Percentiles rank a stretch among this genome's conserved stretches.
Conservation (phyloP, 2,329 filamentous ascomycete genomes). For the Hypoxylon sp. region DNA sequence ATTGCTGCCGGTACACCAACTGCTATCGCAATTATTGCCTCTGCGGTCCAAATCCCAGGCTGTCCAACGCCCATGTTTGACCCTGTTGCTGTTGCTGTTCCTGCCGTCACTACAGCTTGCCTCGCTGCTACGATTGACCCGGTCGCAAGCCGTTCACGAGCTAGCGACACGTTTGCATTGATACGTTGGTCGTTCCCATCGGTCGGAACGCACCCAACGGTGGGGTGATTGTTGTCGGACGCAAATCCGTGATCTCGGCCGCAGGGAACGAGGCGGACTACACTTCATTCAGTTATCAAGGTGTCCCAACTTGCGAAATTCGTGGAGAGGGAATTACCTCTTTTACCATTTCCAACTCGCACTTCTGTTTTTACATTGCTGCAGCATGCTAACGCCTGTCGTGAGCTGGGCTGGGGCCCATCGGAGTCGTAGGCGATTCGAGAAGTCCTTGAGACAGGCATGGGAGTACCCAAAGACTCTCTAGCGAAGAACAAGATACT, state of each 20-base stretch:
- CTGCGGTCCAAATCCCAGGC: background rate
- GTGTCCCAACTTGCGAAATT: background rate
- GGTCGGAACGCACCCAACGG: background rate
- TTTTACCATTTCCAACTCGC: background rate
- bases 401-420: background rate
- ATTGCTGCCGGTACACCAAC: constrained; percentile 2
- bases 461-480: background rate
- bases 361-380: background rate
- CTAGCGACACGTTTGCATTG: background rate
- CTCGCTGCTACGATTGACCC: background rate
- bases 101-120: background rate
- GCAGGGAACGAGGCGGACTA: background rate
- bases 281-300: background rate
- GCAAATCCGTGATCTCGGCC: background rate
- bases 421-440: background rate
- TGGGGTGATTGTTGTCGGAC: background rate
- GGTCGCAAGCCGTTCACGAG: background rate
- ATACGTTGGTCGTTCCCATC: background rate
- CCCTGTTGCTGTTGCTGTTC: background rate
- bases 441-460: background rate
- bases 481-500: background rate
- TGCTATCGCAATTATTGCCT: constrained; percentile 2
- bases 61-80: background rate
- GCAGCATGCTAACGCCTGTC: background rate
- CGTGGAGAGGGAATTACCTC: background rate